Evolutionary conservation across 768 basidiomycete species (phyloP).

Genomic region (Termitomyces sp.): DNA sequence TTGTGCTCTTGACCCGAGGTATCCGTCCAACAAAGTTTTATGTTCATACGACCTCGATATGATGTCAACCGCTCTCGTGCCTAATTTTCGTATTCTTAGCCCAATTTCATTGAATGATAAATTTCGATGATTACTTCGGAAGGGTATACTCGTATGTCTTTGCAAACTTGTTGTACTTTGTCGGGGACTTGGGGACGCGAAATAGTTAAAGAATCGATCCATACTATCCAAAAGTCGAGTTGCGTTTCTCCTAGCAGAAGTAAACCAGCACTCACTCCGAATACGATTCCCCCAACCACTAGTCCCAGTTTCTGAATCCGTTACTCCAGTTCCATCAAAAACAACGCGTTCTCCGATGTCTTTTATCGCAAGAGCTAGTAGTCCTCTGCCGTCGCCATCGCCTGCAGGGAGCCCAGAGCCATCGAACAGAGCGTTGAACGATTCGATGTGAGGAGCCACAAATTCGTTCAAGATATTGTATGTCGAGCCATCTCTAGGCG

Average conservation of each 20-base stretch:
- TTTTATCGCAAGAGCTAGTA: slow-evolving; percentile 70
- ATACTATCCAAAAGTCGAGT: slow-evolving; percentile 48
- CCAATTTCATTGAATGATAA: background rate
- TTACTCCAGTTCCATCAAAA: slow-evolving; percentile 68
- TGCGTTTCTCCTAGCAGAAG: background rate
- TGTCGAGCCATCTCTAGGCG: slow-evolving; percentile 60
- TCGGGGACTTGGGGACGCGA: slow-evolving; percentile 85
- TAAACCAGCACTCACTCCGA: slow-evolving; percentile 53
- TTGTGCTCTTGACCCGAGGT: slow-evolving; percentile 62
- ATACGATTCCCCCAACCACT: slow-evolving; percentile 78
- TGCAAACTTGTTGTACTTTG: slow-evolving; percentile 61
- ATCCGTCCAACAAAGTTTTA: slow-evolving; percentile 81
- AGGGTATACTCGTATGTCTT: slow-evolving; percentile 79
- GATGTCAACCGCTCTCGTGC: slow-evolving; percentile 91
- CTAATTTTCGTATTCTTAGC: slow-evolving; percentile 33
- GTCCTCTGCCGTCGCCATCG: slow-evolving; percentile 72
- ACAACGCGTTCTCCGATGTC: slow-evolving; percentile 92
- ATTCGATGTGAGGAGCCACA: slow-evolving; percentile 89
- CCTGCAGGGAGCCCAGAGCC: slow-evolving; percentile 76
- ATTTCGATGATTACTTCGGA: slow-evolving; percentile 56
- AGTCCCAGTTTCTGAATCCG: slow-evolving; percentile 46
- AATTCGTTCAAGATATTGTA: slow-evolving; percentile 88
- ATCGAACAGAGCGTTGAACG: slow-evolving; percentile 95
- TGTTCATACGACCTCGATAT: slow-evolving; percentile 86
- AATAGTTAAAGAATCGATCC: slow-evolving; percentile 83